Evolutionary conservation across 495 filamentous ascomycete genomes (phyloP), one percentile per base, ranked within the genome.

Genomic region (Paragyromitra xinjiangensis): DNA sequence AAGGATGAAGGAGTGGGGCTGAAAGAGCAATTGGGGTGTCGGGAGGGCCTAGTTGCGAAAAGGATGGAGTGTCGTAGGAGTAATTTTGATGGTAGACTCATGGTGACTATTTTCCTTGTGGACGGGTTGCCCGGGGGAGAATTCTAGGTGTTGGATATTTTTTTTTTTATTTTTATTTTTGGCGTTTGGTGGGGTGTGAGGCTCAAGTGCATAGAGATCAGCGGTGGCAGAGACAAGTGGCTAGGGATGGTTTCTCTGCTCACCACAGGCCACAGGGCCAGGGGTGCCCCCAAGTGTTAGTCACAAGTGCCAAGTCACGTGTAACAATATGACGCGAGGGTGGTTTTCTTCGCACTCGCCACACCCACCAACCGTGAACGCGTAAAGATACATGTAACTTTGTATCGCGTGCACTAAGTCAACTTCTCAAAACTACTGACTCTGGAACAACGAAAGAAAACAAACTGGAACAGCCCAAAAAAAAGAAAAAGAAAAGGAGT

Each of bases 151-250:
- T 59, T 34, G 26, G 22, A 59, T 3, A 16, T 37, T 59, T 59
- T 59, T 56, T 9, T 19, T 29, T 58, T 53, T 53, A 48, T 14
- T n/a, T 48, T 48, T 55, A 22, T 55, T 55, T 55, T 53, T 53
- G n/a, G 50, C n/a, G 51, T 53, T 53, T 55, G 51, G 51, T 24
- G n/a, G 50, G 50, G 51, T 16, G 51, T 55, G 51, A 55, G 51
- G 51, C 51, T 55, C 51, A 55, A 55, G 51, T 22, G 51, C 51
- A 19, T 48, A 48, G 44, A 48, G 11, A 48, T 22, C 19, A 24
- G n/a, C 44, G 4, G 51, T 26, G 51, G 51, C 19, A 19, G 19
- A 19, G 6, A 2, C 50, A 7, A 55, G 51, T 55, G 51, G 51
- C 51, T 55, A 22, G 14, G 12, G 44, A 16, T 5, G 1, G 29